Base-by-base conservation (phyloP, 2,329 filamentous ascomycete genomes). In the Fusarium sublunatum region DNA sequence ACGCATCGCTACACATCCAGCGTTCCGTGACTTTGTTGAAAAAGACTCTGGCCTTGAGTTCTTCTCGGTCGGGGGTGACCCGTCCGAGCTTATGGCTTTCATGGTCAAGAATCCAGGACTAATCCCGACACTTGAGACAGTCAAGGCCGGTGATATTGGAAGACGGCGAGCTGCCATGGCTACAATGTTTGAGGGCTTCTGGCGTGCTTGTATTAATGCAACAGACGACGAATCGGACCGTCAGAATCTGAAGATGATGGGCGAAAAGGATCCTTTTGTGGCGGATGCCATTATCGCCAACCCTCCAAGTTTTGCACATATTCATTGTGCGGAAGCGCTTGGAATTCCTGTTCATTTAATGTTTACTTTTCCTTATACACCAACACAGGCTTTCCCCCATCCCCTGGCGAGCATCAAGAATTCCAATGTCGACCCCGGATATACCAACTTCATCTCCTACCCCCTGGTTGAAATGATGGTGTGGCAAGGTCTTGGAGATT, bases 211-310 rank as follows among this genome's bases (percentile, higher is more conserved):
- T 69, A 86, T 91, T 68, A 89, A 91, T 64, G 83, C 87, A 4
- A 91, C 87, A 0, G 90, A 92, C 62, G 87, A 91, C 63, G 72
- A 73, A 41, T 84, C 79, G 22, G 86, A 91, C 69, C 70, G 77
- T 2, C 76, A 79, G 11, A 91, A 89, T 65, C 69, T 84, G 28
- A 88, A 86, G 71, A 86, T 90, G 83, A 86, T 91, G 83, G 86
- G 84, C 1, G 74, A 81, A 7, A 86, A 83, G 62, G 72, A 81
- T 13, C 84, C 86, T 0, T 91, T 91, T 67, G 79, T 91, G 13
- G 88, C 88, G 0, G 88, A 95, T 71, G 89, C 87, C n/a, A 94
- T 95, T 67, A 94, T 95, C 58, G 91, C 91, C 0, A 95, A 95
- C 64, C 91, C 91, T 0, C 90, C 90, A 0, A 89, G 85, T 61